Evolutionary conservation across 805 yeast genomes (phyloP), one percentile per base, ranked within the genome.

Genomic region (Wickerhamiella azymoides): DNA sequence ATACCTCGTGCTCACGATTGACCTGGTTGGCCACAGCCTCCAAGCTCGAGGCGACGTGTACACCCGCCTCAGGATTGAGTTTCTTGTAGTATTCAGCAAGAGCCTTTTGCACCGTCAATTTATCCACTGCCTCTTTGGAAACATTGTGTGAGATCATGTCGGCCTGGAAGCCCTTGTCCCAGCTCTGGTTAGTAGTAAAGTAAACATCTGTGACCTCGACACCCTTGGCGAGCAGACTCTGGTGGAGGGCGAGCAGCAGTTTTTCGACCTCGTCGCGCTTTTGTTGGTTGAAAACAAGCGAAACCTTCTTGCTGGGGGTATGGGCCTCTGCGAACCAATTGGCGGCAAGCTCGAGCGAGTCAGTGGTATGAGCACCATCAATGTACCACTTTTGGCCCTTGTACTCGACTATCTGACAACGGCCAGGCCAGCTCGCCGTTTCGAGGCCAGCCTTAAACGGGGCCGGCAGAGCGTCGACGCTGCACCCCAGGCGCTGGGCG

Each of bases 361-460:
- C 99, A 39, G 72, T 65, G 0, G 98, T 92, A 56, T 92, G 99
- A 0, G 98, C 97, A 16, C 99, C 99, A 64, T 92, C 99, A 13
- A 89, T 64, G 52, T 65, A 79, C 94, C 96, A 92, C n/a, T 72
- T 73, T 14, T 80, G 63, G 13, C 65, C 62, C 21, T 67, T 66
- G 19, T 66, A 70, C 5, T 54, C 49, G 26, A 84, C 62, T 1
- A 76, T 70, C 64, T 93, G 96, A 55, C 97, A 89, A 54, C 99
- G 70, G 1, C 99, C 99, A n/a, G 92, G 92, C 96, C 97, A 92
- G 39, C 69, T 65, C 1, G 57, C 53, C 3, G 38, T 25, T 21
- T 52, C 49, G 4, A 57, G 47, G 2, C 55, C 60, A 0, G 25
- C 27, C 10, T 50, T 42, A 39, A 56, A 54, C 26, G 30, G 48